Conservation (phyloP, 495 filamentous ascomycete species). For the Friedmanniomyces endolithicus region DNA sequence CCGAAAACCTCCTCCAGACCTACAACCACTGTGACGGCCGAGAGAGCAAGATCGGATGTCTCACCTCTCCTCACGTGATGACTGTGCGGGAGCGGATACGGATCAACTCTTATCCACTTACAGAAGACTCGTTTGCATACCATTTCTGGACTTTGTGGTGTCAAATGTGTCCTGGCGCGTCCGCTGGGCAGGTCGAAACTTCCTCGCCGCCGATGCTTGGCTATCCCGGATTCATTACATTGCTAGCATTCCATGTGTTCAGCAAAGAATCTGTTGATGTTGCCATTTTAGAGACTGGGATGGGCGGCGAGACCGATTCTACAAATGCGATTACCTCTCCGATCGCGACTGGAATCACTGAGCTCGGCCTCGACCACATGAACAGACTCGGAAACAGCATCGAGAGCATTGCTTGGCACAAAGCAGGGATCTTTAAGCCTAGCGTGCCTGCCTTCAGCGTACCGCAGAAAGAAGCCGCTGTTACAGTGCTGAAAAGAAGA, state of each 20-base stretch:
- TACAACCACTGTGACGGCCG: slow-evolving; percentile 8
- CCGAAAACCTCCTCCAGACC: slow-evolving; percentile 28
- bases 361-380: slow-evolving; percentile 19
- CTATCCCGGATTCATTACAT: slow-evolving; percentile 44
- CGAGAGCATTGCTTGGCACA: slow-evolving; percentile 22
- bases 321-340: slow-evolving; percentile 16
- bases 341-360: slow-evolving; percentile 17
- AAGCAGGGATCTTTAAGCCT: slow-evolving; percentile 20
- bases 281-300: slow-evolving; percentile 12
- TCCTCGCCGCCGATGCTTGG: slow-evolving; percentile 7
- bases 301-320: slow-evolving; percentile 18
- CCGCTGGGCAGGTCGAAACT: background rate
- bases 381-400: slow-evolving; percentile 12
- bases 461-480: slow-evolving; percentile 3
- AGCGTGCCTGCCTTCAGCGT: slow-evolving; percentile 12
- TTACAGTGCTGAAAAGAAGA: slow-evolving; percentile 1
- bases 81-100: slow-evolving; percentile 14
- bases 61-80: slow-evolving; percentile 19
- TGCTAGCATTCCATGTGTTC: slow-evolving; percentile 20
- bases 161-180: background rate
- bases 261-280: slow-evolving; percentile 14
- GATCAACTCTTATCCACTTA: slow-evolving; percentile 17
- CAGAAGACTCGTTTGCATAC: slow-evolving; percentile 11
- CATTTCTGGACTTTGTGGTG: slow-evolving; percentile 11
- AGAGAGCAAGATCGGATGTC: slow-evolving; percentile 21